Conservation (phyloP, 345 rosid genomes). For the Pseudoturritis turrita region DNA sequence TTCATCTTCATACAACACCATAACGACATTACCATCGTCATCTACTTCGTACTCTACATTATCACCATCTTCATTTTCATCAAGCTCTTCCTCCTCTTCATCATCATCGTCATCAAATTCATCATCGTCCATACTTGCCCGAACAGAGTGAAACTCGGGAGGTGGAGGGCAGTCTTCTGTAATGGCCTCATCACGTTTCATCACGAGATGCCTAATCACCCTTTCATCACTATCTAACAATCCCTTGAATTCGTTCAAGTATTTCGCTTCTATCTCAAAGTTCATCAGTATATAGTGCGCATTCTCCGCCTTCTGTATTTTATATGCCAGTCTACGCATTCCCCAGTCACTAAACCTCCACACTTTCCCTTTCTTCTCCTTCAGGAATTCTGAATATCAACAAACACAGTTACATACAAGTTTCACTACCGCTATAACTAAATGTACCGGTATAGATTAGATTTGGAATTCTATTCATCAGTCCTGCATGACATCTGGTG, state of each 20-base stretch:
- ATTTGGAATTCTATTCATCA: neutral
- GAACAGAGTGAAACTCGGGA: slow-evolving; percentile 64
- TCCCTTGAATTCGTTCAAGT: slow-evolving; percentile 73
- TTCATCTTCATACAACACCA: slow-evolving; percentile 30
- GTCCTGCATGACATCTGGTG: neutral
- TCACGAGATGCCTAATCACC: slow-evolving; percentile 85
- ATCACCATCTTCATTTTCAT: slow-evolving; percentile 33
- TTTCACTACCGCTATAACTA: neutral
- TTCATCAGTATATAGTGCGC: slow-evolving; percentile 93
- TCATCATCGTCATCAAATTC: slow-evolving; percentile 54
- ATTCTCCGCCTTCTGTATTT: slow-evolving; percentile 70
- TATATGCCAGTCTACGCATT: slow-evolving; percentile 79
- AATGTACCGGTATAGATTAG: neutral
- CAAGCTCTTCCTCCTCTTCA: slow-evolving; percentile 48
- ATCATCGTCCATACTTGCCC: slow-evolving; percentile 39
- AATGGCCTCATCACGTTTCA: slow-evolving; percentile 73
- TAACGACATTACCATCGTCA: slow-evolving; percentile 32
- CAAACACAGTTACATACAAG: neutral
- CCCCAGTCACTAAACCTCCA: slow-evolving; percentile 97
- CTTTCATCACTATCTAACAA: slow-evolving; percentile 80
- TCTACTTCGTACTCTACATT: slow-evolving; percentile 29
- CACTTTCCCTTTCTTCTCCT: slow-evolving; percentile 74
- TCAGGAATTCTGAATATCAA: slow-evolving; percentile 53
- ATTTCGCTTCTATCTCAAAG: slow-evolving; percentile 83
- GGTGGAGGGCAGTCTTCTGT: slow-evolving; percentile 84